These are phyloP conservation scores for Tetraselmis chui DNA, from an alignment of 139 green algal species.

Conservation along the genomic window DNA sequence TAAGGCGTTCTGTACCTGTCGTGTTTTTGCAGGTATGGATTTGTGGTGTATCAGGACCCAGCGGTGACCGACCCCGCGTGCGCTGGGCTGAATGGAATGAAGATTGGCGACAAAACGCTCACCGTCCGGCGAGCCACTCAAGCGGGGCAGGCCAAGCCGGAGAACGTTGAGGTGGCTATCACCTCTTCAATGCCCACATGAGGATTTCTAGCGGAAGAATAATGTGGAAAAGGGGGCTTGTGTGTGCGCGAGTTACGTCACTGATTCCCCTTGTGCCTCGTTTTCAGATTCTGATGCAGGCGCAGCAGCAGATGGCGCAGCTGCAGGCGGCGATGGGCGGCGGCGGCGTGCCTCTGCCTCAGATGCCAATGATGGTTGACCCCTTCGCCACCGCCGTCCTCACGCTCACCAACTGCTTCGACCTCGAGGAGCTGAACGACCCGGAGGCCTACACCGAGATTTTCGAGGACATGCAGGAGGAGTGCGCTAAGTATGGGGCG, in stretches of 20 bases:
- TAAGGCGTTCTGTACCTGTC: no score
- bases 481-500: conserved; percentile 57
- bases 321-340: background rate
- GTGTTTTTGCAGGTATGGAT: conserved; percentile 71
- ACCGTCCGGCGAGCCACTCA: conserved; percentile 78
- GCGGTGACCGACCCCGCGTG: conserved; percentile 79
- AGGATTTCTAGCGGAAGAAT: no score
- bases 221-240: no score
- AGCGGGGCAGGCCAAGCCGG: conserved; percentile 26
- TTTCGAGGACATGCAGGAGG: conserved; percentile 74
- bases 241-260: no score
- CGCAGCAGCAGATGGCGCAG: background rate
- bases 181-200: background rate
- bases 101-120: conserved; percentile 91
- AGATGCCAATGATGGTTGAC: background rate
- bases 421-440: conserved; percentile 76
- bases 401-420: background rate
- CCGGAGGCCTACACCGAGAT: conserved; percentile 90
- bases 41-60: conserved; percentile 84
- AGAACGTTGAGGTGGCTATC: background rate
- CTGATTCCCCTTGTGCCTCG: no score
- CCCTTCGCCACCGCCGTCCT: background rate
- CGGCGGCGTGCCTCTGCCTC: background rate
- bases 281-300: background rate
- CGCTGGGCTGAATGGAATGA: conserved; percentile 85